Conservation (phyloP, 2,329 filamentous ascomycete genomes). For the Saccharata proteae region DNA sequence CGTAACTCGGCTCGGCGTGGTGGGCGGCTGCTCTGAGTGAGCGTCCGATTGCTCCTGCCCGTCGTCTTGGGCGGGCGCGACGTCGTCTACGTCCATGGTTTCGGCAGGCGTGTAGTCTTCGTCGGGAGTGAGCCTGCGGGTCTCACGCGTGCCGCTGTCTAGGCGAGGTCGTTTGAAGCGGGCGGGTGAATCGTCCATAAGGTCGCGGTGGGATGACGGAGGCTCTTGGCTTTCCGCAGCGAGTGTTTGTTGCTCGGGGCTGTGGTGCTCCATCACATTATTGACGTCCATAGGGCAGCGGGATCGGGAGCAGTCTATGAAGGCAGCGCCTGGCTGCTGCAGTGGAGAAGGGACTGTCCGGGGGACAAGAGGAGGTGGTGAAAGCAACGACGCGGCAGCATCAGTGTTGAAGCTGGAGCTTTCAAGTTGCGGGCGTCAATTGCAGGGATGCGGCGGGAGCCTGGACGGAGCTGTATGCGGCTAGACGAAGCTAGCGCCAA, state of each 20-base stretch:
- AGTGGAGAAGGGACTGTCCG: constrained; percentile 1
- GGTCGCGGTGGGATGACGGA: constrained; percentile 28
- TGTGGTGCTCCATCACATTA: constrained; percentile 18
- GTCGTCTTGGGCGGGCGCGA: constrained; percentile 12
- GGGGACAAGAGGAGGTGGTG: constrained; percentile 4
- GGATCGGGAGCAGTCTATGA: constrained; percentile 1
- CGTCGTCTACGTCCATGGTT: constrained; percentile 1
- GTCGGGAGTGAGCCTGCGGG: constrained; percentile 20
- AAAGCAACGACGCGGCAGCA: constrained; percentile 4
- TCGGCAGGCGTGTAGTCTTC: constrained; percentile 3
- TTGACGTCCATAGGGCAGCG: constrained; percentile 9
- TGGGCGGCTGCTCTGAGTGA: constrained; percentile 8
- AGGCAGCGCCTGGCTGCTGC: constrained; percentile 4
- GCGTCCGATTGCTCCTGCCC: constrained; percentile 17
- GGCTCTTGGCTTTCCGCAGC: constrained; percentile 19
- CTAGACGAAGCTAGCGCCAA: too few relatives aligned
- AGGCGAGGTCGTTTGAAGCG: constrained; percentile 32
- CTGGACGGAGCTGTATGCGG: too few relatives aligned
- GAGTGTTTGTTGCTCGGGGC: constrained; percentile 16
- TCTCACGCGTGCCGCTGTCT: constrained; percentile 25
- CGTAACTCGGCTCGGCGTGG: constrained; percentile 8
- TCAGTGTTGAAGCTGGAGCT: constrained; percentile 9
- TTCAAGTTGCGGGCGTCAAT: too few relatives aligned
- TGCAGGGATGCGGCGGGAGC: too few relatives aligned
- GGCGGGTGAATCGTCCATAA: constrained; percentile 32